Evolutionary conservation across 1,139 yeast genomes (phyloP), one percentile per base, ranked within the genome.

Genomic region (Meyerozyma carpophila): DNA sequence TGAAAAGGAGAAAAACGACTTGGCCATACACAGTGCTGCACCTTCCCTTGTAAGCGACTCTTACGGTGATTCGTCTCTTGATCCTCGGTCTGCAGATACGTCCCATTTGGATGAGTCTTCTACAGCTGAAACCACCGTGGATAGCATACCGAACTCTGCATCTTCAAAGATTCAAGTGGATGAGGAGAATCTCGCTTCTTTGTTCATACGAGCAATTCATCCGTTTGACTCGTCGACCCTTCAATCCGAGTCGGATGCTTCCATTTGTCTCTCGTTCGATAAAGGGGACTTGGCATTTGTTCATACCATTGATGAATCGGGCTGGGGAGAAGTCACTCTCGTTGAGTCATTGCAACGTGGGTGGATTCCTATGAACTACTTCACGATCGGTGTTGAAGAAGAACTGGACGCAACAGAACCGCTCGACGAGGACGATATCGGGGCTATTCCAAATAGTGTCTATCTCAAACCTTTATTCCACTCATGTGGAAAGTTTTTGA

Each of bases 271-370:
- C 26, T 83, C 95, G 0, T 91, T 93, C 60, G 81, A 79, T 26
- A 84, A 81, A 54, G 80, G 82, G 49, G 97, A 90, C 55, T 68
- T 89, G 46, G 95, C 93, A 0, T 84, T 89, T 59, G 86, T 93
- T 7, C 96, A 91, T 60, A 80, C 91, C 8, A 80, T 90, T 27
- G 98, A 93, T 62, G 83, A 86, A 43, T 84, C 96, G 14, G 98
- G 98, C 2, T 93, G 98, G 98, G 97, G 96, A 47, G 98, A 93
- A 62, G 98, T 91, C 3, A 90, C 97, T 0, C 63, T 87, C 41
- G 61, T 79, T 16, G 81, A 81, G 43, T 75, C 86, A 6, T 77
- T 87, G 44, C 77, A 79, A 52, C 74, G 96, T 47, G 98, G 98
- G 25, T 93, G 98, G 98, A 89, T 93, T 14, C 98, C 98, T 2